Evolutionary conservation across 176 grass and related monocot species (phyloP).

Genomic region (Triticum aestivum): DNA sequence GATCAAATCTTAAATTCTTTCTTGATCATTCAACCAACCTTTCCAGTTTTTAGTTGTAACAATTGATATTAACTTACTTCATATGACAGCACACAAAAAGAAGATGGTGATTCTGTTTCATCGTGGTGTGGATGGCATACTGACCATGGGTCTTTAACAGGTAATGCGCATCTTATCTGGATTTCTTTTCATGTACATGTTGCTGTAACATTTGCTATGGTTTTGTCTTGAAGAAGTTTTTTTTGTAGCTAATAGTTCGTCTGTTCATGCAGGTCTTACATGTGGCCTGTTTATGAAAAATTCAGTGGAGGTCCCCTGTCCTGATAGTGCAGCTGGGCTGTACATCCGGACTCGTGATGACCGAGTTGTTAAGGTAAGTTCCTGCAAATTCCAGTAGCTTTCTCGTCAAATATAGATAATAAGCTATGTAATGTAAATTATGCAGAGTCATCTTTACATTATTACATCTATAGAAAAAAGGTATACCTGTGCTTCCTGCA

Average conservation of each 20-base stretch:
- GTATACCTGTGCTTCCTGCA: not conserved
- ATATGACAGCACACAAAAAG: conserved; percentile 48
- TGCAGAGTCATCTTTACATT: not conserved
- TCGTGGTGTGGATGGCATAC: conserved; percentile 99
- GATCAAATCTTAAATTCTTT: not conserved
- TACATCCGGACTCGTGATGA: conserved; percentile 80
- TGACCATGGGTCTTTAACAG: conserved; percentile 90
- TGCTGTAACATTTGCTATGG: not conserved
- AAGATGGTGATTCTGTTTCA: conserved; percentile 55
- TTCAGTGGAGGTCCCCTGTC: conserved; percentile 67
- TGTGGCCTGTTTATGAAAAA: conserved; percentile 84
- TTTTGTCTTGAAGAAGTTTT: not conserved
- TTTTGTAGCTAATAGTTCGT: conserved; percentile 9
- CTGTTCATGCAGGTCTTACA: conserved; percentile 67
- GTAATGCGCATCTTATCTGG: conserved; percentile 20
- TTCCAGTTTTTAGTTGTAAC: not conserved
- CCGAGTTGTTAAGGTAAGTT: conserved; percentile 65
- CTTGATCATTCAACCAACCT: not conserved
- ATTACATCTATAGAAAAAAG: not conserved
- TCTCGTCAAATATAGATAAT: not conserved
- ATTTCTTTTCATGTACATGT: not conserved
- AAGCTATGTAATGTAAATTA: not conserved
- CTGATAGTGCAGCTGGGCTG: conserved; percentile 85
- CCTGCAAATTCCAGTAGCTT: not conserved
- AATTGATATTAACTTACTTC: not conserved